Percentiles rank a stretch among this genome's conserved stretches.
Evolutionary conservation across 1,284 basidiomycete species (phyloP).

Genomic region (Austroboletus niveus): DNA sequence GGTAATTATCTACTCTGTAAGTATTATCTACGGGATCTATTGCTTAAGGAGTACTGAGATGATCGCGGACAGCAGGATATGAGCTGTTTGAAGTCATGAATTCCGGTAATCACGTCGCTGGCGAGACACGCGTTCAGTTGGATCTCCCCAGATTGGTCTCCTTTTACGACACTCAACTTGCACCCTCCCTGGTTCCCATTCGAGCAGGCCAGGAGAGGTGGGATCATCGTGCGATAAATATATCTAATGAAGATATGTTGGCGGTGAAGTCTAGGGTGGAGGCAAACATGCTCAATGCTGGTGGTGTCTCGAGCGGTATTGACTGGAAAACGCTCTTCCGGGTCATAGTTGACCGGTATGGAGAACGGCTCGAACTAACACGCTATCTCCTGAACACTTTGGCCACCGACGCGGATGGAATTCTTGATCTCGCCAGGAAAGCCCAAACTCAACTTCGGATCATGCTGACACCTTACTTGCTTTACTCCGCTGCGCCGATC

Average conservation of each 20-base stretch:
- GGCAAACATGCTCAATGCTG: constrained; percentile 17
- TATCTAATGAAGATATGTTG: constrained; percentile 23
- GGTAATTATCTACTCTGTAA: not conserved
- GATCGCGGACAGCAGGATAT: not conserved
- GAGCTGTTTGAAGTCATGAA: constrained; percentile 16
- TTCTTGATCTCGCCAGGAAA: constrained; percentile 15
- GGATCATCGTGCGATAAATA: constrained; percentile 31
- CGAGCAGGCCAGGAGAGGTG: constrained; percentile 27
- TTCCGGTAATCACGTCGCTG: constrained; percentile 33
- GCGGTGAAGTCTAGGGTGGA: constrained; percentile 21
- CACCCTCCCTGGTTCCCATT: constrained; percentile 27
- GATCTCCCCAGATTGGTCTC: constrained; percentile 32
- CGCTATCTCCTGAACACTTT: constrained; percentile 36
- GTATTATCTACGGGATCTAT: not conserved
- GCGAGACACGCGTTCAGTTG: constrained; percentile 36
- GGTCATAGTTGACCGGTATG: too few relatives aligned
- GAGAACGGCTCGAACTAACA: constrained; percentile 40
- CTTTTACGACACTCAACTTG: constrained; percentile 36
- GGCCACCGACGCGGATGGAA: not conserved
- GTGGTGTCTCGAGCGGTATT: constrained; percentile 32
- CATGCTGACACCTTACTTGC: constrained; percentile 26
- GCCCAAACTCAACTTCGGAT: constrained; percentile 22
- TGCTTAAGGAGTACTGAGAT: not conserved
- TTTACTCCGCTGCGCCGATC: constrained; percentile 4
- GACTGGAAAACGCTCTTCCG: constrained; percentile 42